Percentiles rank a stretch among this genome's conserved stretches.
These are phyloP conservation scores for Lactarius vividus DNA, from an alignment of 768 basidiomycete species.

Conservation along the genomic window DNA sequence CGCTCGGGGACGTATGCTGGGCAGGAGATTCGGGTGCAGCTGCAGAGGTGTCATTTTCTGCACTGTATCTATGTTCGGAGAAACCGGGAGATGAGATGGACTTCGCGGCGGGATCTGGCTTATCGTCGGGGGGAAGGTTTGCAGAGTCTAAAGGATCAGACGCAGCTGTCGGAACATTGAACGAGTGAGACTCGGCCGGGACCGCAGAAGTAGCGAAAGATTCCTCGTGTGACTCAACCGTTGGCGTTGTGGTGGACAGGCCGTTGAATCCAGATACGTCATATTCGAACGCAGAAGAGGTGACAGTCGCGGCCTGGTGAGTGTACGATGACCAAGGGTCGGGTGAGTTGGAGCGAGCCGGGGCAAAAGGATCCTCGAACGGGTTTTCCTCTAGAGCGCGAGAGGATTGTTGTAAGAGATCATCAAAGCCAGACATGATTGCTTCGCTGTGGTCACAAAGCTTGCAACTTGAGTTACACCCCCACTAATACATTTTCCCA, in stretches of 20 bases:
- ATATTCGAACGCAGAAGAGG: constrained; percentile 23
- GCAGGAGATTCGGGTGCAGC: constrained; percentile 27
- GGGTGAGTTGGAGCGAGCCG: constrained; percentile 29
- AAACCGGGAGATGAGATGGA: constrained; percentile 28
- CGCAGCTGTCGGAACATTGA: not conserved
- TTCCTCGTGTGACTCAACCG: not conserved
- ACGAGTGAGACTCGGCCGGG: constrained; percentile 3
- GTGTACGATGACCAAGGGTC: constrained; percentile 32
- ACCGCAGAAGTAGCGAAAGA: not conserved
- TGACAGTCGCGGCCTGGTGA: not conserved
- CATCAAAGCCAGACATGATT: constrained; percentile 32
- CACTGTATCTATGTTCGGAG: constrained; percentile 57
- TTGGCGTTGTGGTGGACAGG: constrained; percentile 7
- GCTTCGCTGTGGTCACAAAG: not conserved
- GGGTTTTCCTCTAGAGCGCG: constrained; percentile 32
- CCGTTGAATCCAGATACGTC: constrained; percentile 20
- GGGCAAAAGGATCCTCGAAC: constrained; percentile 33
- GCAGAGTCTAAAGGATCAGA: constrained; percentile 45
- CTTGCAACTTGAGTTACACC: too few relatives aligned
- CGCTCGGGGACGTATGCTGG: constrained; percentile 29
- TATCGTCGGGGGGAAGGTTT: constrained; percentile 31
- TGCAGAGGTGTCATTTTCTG: constrained; percentile 28
- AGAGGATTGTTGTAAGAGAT: constrained; percentile 29
- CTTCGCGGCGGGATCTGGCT: constrained; percentile 26
- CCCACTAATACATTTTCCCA: not conserved